Evolutionary conservation across 345 rosid genomes (phyloP), one percentile per base, ranked within the genome.

Genomic region (Angophora floribunda): DNA sequence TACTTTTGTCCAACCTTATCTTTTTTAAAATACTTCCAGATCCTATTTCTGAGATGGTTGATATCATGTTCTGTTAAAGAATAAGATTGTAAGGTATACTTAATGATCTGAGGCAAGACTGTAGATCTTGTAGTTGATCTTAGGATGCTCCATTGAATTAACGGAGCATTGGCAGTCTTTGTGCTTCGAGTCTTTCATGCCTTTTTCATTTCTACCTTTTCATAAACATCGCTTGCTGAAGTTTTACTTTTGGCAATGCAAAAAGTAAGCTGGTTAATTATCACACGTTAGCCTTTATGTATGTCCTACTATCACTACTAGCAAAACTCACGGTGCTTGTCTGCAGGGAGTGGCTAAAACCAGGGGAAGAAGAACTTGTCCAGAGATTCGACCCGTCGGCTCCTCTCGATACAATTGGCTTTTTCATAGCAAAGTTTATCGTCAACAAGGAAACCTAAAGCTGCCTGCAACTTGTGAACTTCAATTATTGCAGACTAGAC

Each of bases 331-430:
- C 50, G 13, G 65, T 87, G 82, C 85, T 85, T 86, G 75, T 24
- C 32, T 44, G 67, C 92, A 97, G 99, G 96, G 97, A 98, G 86
- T 97, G 99, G 99, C 90, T 98, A 89, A 96, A 93, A 92, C 96
- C 99, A 2, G 98, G 98, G 3, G 99, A 98, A 55, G 61, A 55
- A 55, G 61, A 55, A 55, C 28, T 55, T 55, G 61, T 98, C 91
- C 99, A 98, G 92, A 96, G 98, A 90, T 98, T 98, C 75, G 99
- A 98, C 90, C 97, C 99, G 7, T 97, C 99, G 9, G 91, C 99
- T 89, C 88, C 95, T 30, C 95, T 98, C 13, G 99, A 98, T 87
- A 97, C 99, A 7, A 97, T 98, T 4, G 99, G 99, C 6, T 98
- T 98, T 92, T 98, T 96, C 93, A 97, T 98, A 85, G 99, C 99